These are phyloP conservation scores for Phytopythium sindhum DNA, from an alignment of 352 stramenopile genomes.

Conservation along the genomic window DNA sequence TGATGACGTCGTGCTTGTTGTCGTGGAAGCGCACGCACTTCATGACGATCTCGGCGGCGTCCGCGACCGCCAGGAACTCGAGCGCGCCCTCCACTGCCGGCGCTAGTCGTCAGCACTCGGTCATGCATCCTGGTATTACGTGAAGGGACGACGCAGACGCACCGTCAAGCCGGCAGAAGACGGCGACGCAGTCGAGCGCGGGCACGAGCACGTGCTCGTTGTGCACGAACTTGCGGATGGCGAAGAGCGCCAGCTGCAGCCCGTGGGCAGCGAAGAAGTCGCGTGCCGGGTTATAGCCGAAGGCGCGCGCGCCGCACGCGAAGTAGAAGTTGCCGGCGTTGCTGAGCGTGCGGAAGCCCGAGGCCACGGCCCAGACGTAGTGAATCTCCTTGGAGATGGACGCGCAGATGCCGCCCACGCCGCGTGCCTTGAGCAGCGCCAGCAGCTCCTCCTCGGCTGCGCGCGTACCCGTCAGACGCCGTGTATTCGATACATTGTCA, in stretches of 20 bases:
- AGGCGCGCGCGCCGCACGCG: conserved; percentile 54
- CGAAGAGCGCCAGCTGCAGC: conserved; percentile 66
- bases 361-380: conserved; percentile 68
- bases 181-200: conserved; percentile 58
- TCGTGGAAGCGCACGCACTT: conserved; percentile 75
- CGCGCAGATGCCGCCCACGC: conserved; percentile 62
- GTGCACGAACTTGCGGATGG: conserved; percentile 72
- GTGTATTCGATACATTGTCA: too few species aligned
- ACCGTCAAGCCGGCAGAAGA: conserved; percentile 77
- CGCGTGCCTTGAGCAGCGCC: conserved; percentile 52
- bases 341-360: conserved; percentile 63
- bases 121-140: too few species aligned
- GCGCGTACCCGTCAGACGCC: background rate
- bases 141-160: conserved; percentile 1
- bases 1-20: conserved; percentile 73
- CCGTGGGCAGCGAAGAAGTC: conserved; percentile 66
- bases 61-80: conserved; percentile 57
- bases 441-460: conserved; percentile 67
- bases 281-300: conserved; percentile 62
- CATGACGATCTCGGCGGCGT: conserved; percentile 59
- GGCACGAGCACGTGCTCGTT: conserved; percentile 62
- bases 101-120: background rate
- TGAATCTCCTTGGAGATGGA: conserved; percentile 76
- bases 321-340: conserved; percentile 79
- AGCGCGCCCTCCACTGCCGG: conserved; percentile 51